These are phyloP conservation scores for Tetrapisispora phaffii DNA, from an alignment of 805 yeast species.

Conservation along the genomic window DNA sequence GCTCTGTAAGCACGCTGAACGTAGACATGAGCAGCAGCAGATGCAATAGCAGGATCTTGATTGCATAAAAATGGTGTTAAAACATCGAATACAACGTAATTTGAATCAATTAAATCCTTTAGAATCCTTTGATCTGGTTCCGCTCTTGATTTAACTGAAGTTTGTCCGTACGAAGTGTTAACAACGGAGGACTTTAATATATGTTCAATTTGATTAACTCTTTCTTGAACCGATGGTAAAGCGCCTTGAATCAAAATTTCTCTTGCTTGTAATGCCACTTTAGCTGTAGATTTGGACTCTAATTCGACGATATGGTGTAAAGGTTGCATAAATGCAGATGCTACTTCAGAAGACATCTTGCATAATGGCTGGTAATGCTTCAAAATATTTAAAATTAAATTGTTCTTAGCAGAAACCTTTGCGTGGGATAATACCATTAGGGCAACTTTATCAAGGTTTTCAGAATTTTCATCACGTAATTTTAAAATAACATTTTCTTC, in stretches of 20 bases:
- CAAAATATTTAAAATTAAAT: constrained; percentile 75
- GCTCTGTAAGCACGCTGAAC: constrained; percentile 96
- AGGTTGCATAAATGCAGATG: constrained; percentile 56
- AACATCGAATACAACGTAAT: constrained; percentile 92
- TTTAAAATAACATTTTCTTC: constrained; percentile 84
- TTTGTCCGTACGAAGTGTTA: constrained; percentile 80
- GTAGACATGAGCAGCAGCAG: constrained; percentile 96
- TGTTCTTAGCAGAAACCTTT: constrained; percentile 87
- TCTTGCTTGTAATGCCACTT: constrained; percentile 90
- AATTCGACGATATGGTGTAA: constrained; percentile 76
- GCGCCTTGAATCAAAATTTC: constrained; percentile 95
- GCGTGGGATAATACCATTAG: constrained; percentile 75
- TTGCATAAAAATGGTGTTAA: constrained; percentile 82
- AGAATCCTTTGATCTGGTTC: constrained; percentile 70
- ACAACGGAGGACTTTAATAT: constrained; percentile 86
- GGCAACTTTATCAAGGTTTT: constrained; percentile 65
- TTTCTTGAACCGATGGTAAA: constrained; percentile 88
- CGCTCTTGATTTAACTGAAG: constrained; percentile 54
- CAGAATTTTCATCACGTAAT: constrained; percentile 80
- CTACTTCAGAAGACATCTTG: constrained; percentile 61
- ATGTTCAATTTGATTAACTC: constrained; percentile 95
- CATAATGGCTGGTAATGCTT: constrained; percentile 71
- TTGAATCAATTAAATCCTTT: constrained; percentile 90
- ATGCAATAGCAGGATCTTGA: constrained; percentile 75
- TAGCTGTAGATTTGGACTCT: constrained; percentile 83